Evolutionary conservation across 305 asterid genomes (phyloP), one percentile per base, ranked within the genome.

Genomic region (Solanum chacoense): DNA sequence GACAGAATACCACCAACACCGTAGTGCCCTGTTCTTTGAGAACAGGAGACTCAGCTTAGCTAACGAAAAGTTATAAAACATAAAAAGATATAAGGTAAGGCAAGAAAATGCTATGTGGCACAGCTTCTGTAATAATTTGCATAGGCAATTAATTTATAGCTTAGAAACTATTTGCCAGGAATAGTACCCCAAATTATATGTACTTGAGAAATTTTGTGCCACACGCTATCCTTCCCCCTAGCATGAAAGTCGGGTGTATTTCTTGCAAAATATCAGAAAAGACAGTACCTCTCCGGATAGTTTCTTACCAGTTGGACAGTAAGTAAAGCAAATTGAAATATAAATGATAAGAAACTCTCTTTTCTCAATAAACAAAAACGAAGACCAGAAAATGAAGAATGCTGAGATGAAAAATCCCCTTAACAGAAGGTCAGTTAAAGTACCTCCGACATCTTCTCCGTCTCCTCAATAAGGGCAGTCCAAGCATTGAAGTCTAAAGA

Each of bases 391-490:
- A 36, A 40, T 32, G 28, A 87, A 67, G 59, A 11, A 37, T 71
- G 67, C 76, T 40, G 38, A 72, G 55, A 36, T 42, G 72, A 83
- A 26, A 69, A 79, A 80, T 34, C 73, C 42, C 37, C 88, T 31
- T 38, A 81, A 73, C 65, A 88, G 32, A 38, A 87, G 76, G 12
- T 73, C 67, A 7, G 29, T 73, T 29, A 11, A 42, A 32, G 90
- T 91, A 98, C 99, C 99, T 98, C 99, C 4, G 96, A 91, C 87
- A 88, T 90, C 90, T 94, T 98, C 94, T 98, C 99, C 2, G 99
- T 95, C 93, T 98, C 99, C 40, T 98, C 99, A 32, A 98, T 93
- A 83, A 98, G 93, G 67, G 98, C 95, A 86, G 97, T 98, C 99
- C 99, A 98, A 40, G 98, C 97, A 92, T 90, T 94, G 73, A 98